A percentile compares a stretch with the other conserved stretches of the same genome.
These are phyloP conservation scores for Microbotryum lychnidis-dioicae DNA, from an alignment of 1,284 basidiomycete species.

Conservation along the genomic window DNA sequence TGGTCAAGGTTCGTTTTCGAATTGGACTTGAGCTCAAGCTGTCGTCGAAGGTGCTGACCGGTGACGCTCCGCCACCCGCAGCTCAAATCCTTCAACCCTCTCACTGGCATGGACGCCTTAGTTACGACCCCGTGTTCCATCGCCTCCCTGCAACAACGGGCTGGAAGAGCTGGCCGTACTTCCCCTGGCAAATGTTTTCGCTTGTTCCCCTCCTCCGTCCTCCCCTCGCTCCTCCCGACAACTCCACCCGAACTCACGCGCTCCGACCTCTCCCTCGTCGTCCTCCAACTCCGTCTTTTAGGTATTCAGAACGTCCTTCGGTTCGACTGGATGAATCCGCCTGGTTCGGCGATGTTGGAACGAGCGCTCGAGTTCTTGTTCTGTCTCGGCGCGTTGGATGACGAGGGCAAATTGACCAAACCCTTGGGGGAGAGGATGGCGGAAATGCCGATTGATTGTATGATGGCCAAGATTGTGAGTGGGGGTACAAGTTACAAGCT, in stretches of 20 bases:
- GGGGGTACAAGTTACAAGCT: too few relatives aligned
- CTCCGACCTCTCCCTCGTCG: constrained; percentile 74
- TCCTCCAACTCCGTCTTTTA: constrained; percentile 85
- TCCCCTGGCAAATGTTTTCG: constrained; percentile 84
- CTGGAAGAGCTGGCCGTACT: constrained; percentile 43
- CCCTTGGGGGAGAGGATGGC: constrained; percentile 49
- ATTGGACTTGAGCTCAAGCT: constrained; percentile 17
- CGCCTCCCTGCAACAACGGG: constrained; percentile 41
- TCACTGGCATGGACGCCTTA: constrained; percentile 39
- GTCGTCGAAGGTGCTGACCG: background rate
- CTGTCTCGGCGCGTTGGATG: constrained; percentile 47
- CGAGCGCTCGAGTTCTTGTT: constrained; percentile 63
- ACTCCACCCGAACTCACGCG: constrained; percentile 85
- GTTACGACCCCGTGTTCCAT: constrained; percentile 38
- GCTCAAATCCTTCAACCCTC: constrained; percentile 38
- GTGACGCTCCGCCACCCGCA: constrained; percentile 3
- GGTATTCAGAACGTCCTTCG: constrained; percentile 81
- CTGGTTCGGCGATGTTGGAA: constrained; percentile 75
- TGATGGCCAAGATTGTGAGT: constrained; percentile 51
- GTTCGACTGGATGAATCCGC: constrained; percentile 86
- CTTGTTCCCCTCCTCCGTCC: constrained; percentile 65
- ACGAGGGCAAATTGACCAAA: constrained; percentile 45
- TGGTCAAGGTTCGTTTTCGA: constrained; percentile 64
- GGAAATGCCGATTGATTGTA: constrained; percentile 50
- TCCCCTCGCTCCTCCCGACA: constrained; percentile 53